Evolutionary conservation across 2,329 filamentous ascomycete species (phyloP), one percentile per base, ranked within the genome.

Genomic region (Fusarium devonianum): DNA sequence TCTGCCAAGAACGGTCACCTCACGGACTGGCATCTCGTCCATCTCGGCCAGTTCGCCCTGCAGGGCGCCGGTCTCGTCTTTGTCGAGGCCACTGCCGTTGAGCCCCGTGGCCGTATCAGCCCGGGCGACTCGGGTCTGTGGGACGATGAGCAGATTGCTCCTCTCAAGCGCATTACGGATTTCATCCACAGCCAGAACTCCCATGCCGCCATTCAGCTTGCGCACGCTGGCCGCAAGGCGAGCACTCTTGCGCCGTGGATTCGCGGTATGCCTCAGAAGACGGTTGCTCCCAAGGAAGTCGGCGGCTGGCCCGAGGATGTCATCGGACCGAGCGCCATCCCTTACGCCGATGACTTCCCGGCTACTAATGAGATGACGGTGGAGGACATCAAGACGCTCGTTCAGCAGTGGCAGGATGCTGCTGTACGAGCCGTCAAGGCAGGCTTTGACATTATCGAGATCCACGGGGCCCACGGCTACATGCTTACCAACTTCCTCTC

Each of bases 81-180:
- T 51, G 78, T 92, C 48, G 92, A 96, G 74, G 90, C 92, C 18
- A 92, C 89, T 1, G 78, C 85, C 22, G 88, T 96, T 0, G 77
- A 83, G 8, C 73, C 89, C 5, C 85, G 92, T 60, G 92, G 92
- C 19, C 83, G 92, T 45, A 96, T 96, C 75, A 88, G 89, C 1
- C 90, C 91, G 1, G 79, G 92, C 69, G 89, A 93, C 68, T 74
- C 77, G 10, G 91, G 92, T 1, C 74, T 97, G 7, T 97, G 92
- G 92, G 79, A 88, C 55, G 92, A 96, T 69, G 84, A 81, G 23
- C 92, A 97, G 70, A 87, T 92, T 52, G 86, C 81, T 56, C 85
- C 86, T 0, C 74, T 95, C 49, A 82, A 80, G 67, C 81, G 82
- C 50, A 81, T 93, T 34, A 83, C 86, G 25, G 89, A 95, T 53